Base-by-base conservation (phyloP, 331 rosid genomes). In the Saraca asoca region DNA sequence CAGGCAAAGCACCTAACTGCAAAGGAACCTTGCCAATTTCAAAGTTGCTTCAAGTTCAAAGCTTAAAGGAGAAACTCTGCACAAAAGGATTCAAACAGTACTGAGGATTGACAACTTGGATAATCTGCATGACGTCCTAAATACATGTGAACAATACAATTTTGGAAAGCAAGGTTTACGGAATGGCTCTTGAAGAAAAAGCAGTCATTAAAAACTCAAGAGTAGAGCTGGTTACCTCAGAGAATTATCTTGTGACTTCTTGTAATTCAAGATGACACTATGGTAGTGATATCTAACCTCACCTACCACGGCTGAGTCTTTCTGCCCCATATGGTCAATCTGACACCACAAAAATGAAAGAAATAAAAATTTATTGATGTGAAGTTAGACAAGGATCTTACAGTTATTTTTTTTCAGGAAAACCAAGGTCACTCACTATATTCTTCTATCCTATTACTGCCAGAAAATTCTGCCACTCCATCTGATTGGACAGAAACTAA, bases 21-120 rank as follows among this genome's bases (percentile, higher is more conserved):
- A 93, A 73, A 93, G 96, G 67, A 84, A 90, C 80, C 97, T 88
- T 56, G 98, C 97, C 72, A 93, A 71, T 83, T 93, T 93, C 81
- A 93, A 72, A 70, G 96, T 93, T 58, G 98, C 98, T 87, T 93
- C 98, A 41, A 94, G 96, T 82, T 90, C 99, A 81, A 94, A 94
- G 62, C 95, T 88, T 73, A 94, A 49, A 70, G 99, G 99, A 59
- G 99, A 94, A 78, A 94, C 99, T 79, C 99, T 94, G 92, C 83
- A 82, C 35, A n/a, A 78, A 72, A 76, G 51, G 49, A 24, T 45
- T n/a, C 20, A 74, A 73, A 19, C 56, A 62, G 38, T 19, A 59
- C 39, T 24, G 18, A 56, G 67, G 57, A 61, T 55, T 58, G n/a
- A n/a, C n/a, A 70, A 58, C 42, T 19, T n/a, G n/a, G 64, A 18